Percentiles rank a stretch among this genome's conserved stretches.
Evolutionary conservation across 1,139 yeast genomes (phyloP).

Genomic region (Blastobotrys petasosporus): DNA sequence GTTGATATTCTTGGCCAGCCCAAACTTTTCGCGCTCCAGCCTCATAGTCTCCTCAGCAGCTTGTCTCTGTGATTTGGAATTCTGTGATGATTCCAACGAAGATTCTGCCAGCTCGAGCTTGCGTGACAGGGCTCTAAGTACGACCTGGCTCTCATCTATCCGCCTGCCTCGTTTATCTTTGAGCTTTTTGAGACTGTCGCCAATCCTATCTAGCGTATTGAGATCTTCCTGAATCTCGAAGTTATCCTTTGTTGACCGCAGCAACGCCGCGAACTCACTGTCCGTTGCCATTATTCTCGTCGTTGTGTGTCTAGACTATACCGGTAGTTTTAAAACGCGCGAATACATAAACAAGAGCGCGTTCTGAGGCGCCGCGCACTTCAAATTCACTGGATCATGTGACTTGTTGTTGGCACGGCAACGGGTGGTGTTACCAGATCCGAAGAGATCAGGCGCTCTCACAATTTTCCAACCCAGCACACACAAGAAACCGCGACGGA

Average conservation of each 20-base stretch:
- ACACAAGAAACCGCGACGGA: background rate
- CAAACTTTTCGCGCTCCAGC: constrained; percentile 47
- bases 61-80: constrained; percentile 28
- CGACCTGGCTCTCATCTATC: constrained; percentile 19
- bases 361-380: too few relatives aligned
- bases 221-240: constrained; percentile 50
- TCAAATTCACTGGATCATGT: too few relatives aligned
- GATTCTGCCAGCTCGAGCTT: constrained; percentile 28
- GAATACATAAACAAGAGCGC: too few relatives aligned
- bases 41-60: constrained; percentile 27
- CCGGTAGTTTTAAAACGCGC: too few relatives aligned
- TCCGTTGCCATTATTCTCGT: background rate
- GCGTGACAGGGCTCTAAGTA: constrained; percentile 27
- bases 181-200: constrained; percentile 18
- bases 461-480: background rate
- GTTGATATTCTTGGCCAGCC: constrained; percentile 51
- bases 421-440: too few relatives aligned
- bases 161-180: constrained; percentile 17
- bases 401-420: too few relatives aligned
- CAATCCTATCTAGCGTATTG: constrained; percentile 22
- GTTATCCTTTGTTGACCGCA: constrained; percentile 38
- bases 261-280: constrained; percentile 9
- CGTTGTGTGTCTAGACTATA: too few relatives aligned
- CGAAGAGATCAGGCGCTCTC: too few relatives aligned
- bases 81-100: constrained; percentile 31